Evolutionary conservation across 306 rosid genomes (phyloP).

Genomic region (Macrotyloma uniflorum): DNA sequence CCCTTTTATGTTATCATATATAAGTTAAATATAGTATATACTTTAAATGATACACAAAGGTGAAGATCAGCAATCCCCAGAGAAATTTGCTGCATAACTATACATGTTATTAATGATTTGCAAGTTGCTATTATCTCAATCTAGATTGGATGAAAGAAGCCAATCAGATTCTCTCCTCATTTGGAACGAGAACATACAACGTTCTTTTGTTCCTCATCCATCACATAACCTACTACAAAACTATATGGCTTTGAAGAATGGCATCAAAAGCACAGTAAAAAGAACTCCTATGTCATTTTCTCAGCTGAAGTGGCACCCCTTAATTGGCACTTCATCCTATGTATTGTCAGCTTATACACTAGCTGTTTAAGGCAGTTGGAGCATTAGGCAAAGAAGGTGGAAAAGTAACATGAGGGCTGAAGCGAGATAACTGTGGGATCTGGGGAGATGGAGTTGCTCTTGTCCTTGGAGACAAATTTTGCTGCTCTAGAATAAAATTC

Average conservation of each 20-base stretch:
- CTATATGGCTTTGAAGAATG: slow-evolving; percentile 24
- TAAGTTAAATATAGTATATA: not conserved
- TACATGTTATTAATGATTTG: slow-evolving; percentile 20
- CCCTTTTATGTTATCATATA: not conserved
- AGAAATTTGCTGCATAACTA: slow-evolving; percentile 25
- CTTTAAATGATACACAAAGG: slow-evolving; percentile 30
- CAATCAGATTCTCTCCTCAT: slow-evolving; percentile 3
- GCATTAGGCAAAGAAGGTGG: slow-evolving; percentile 29
- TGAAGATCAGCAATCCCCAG: not conserved
- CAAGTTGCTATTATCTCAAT: slow-evolving; percentile 33
- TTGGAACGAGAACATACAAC: slow-evolving; percentile 34
- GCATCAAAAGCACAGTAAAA: slow-evolving; percentile 25
- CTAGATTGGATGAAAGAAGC: slow-evolving; percentile 28
- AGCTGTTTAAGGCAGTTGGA: slow-evolving; percentile 13
- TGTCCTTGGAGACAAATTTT: slow-evolving; percentile 70
- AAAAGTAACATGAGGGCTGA: slow-evolving; percentile 37
- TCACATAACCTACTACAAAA: slow-evolving; percentile 35
- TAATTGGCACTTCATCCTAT: slow-evolving; percentile 13
- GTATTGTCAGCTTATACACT: not conserved
- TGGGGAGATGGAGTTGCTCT: slow-evolving; percentile 35
- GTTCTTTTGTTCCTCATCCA: slow-evolving; percentile 35
- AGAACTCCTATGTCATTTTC: slow-evolving; percentile 31
- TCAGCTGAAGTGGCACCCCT: slow-evolving; percentile 20
- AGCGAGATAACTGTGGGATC: slow-evolving; percentile 39
- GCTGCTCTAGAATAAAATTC: slow-evolving; percentile 64